Base-by-base conservation (phyloP, 2,329 filamentous ascomycete species). In the Fusarium proliferatum region DNA sequence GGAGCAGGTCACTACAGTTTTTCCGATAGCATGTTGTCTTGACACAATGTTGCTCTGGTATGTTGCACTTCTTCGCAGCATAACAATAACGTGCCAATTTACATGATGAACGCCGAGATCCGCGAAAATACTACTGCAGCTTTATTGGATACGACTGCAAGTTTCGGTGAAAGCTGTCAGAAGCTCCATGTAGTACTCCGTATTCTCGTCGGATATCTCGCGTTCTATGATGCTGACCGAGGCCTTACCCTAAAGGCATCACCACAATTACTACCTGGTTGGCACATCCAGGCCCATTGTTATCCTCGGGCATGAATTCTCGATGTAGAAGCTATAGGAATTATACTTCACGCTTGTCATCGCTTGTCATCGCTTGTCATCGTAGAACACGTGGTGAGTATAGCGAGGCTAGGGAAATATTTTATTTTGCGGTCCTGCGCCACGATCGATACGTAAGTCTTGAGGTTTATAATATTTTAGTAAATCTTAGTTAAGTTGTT, bases 281-380 rank as follows among this genome's bases (percentile, higher is more conserved):
- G 12, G 30, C 30, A 58, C 13, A 12, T 34, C 12, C 9, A 34
- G n/a, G 39, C 33, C 10, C 9, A 46, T 33, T 59, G 26, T 17
- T 15, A 45, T 45, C 33, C 38, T 26, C 55, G 46, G 65, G 28
- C 53, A 62, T 26, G 23, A n/a, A 28, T 23, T 19, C 65, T 67
- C 39, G 52, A 67, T 41, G 17, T 23, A 57, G 63, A 62, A 67
- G 55, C 30, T 49, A 28, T 19, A 26, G 30, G 17, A 34, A 48
- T 61, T 67, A 62, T 42, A 34, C 65, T 67, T 67, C 36, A 16
- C 46, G 49, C 65, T 62, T 67, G 41, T 26, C 36, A 33, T 46
- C 23, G 49, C 65, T 62, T 67, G 41, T 26, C 36, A 33, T 46
- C 23, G 19, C 36, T 67, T 67, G 45, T 30, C 33, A 28, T 41